These are phyloP conservation scores for Yamadazyma pseudoaaseri DNA, from an alignment of 1,139 yeast genomes.

Conservation along the genomic window DNA sequence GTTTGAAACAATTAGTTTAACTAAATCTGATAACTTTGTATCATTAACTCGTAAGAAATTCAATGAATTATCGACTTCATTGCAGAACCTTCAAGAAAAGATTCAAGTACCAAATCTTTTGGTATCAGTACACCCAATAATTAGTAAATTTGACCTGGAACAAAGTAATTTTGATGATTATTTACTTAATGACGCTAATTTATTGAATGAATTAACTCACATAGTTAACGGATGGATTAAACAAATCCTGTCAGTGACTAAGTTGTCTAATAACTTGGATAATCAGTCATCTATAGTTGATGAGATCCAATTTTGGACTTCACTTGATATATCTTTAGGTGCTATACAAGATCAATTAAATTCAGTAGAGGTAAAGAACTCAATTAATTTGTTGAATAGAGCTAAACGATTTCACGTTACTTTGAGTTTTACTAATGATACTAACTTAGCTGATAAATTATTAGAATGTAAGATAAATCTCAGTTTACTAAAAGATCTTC, in stretches of 20 bases:
- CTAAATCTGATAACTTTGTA: constrained; percentile 19
- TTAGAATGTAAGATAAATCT: constrained; percentile 54
- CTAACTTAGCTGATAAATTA: constrained; percentile 62
- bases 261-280: constrained; percentile 22
- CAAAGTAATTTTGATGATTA: constrained; percentile 22
- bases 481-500: constrained; percentile 67
- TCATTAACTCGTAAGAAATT: constrained; percentile 58
- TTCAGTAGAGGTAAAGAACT: constrained; percentile 52
- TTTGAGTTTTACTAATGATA: constrained; percentile 68
- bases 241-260: constrained; percentile 58
- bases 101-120: constrained; percentile 67
- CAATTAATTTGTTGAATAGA: constrained; percentile 60
- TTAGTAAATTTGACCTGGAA: constrained; percentile 30
- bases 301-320: constrained; percentile 78
- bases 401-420: constrained; percentile 84
- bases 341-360: constrained; percentile 59
- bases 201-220: constrained; percentile 65
- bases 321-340: constrained; percentile 62
- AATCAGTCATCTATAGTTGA: constrained; percentile 44
- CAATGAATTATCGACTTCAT: constrained; percentile 64
- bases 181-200: constrained; percentile 47
- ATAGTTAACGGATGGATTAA: constrained; percentile 74
- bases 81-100: constrained; percentile 67
- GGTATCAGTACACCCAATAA: constrained; percentile 51
- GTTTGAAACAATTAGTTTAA: constrained; percentile 25